Percentiles rank a stretch among this genome's conserved stretches.
Conservation (phyloP, 768 basidiomycete species). For the Paxillus involutus region DNA sequence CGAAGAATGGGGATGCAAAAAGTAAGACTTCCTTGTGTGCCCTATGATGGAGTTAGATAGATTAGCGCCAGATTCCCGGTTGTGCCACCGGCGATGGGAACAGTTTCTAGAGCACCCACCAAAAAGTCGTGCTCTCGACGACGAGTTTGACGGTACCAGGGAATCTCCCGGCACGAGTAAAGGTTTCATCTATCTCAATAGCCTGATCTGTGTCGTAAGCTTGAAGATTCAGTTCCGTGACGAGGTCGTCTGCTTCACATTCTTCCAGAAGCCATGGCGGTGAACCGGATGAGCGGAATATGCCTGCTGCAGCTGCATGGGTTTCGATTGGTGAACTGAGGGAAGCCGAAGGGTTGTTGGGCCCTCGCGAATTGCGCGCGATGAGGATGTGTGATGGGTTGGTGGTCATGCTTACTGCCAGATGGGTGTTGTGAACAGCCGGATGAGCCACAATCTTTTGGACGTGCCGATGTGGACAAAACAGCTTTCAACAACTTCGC, state of each 20-base stretch:
- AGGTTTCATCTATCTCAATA: slow-evolving; percentile 81
- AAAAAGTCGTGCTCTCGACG: slow-evolving; percentile 87
- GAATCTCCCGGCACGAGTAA: slow-evolving; percentile 62
- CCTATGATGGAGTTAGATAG: slow-evolving; percentile 41
- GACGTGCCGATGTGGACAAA: too few relatives aligned
- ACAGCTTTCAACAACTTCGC: too few relatives aligned
- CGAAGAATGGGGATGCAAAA: slow-evolving; percentile 95
- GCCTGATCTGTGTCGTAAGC: slow-evolving; percentile 67
- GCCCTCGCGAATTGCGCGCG: slow-evolving; percentile 78
- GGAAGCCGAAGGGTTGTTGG: slow-evolving; percentile 73
- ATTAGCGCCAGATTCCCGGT: slow-evolving; percentile 4
- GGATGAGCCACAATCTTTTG: too few relatives aligned
- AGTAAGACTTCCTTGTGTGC: slow-evolving; percentile 89
- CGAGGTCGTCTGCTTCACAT: slow-evolving; percentile 65
- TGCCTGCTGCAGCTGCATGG: slow-evolving; percentile 82
- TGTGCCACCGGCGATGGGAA: neutral
- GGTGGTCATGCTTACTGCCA: slow-evolving; percentile 18
- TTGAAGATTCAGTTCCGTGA: slow-evolving; percentile 66
- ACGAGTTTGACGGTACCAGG: slow-evolving; percentile 91
- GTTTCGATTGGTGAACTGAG: slow-evolving; percentile 87
- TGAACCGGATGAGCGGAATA: slow-evolving; percentile 79
- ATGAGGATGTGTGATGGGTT: slow-evolving; percentile 89
- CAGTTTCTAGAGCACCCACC: slow-evolving; percentile 49
- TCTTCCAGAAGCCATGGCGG: slow-evolving; percentile 82
- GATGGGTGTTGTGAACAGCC: neutral